Base-by-base conservation (phyloP, 441 rosid species). In the Eutrema salsugineum region DNA sequence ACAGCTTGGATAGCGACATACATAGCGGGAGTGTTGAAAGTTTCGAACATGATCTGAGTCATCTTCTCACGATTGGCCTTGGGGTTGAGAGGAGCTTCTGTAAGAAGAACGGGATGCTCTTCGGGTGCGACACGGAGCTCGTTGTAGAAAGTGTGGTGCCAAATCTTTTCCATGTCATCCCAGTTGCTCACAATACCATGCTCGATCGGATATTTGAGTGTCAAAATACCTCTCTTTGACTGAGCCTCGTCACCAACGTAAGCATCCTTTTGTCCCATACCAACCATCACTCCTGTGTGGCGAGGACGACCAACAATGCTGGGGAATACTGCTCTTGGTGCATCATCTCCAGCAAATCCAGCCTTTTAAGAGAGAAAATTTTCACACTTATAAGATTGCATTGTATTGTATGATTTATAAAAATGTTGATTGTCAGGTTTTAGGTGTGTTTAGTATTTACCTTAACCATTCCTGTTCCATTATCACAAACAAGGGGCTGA, bases 401-500 rank as follows among this genome's bases (percentile, higher is more conserved):
- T 46, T 46, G 16, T n/a, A n/a, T n/a, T n/a, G n/a, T n/a, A n/a
- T n/a, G n/a, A n/a, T n/a, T n/a, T n/a, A n/a, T n/a, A n/a, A n/a
- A n/a, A n/a, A n/a, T n/a, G n/a, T n/a, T n/a, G n/a, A n/a, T n/a
- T n/a, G 22, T 20, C 22, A 20, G 22, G 22, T 20, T n/a, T 1
- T 30, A 32, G 61, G 4, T 30, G 6, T 33, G 28, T 24, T 35
- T 22, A 5, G 22, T 40, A n/a, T n/a, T n/a, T n/a, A 90, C 94
- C 94, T 88, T 90, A 70, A 88, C 97, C 94, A 88, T 91, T 79
- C 94, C 91, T 5, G 97, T 90, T 16, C 97, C 93, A 77, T 91
- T 91, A 76, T 88, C 94, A 35, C 97, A 91, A 5, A 87, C 95
- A 20, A 91, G 93, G n/a, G 97, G 93, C 82, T 89, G 95, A 66